These are phyloP conservation scores for Starmerella stigmatis DNA, from an alignment of 805 yeast genomes.

Conservation along the genomic window DNA sequence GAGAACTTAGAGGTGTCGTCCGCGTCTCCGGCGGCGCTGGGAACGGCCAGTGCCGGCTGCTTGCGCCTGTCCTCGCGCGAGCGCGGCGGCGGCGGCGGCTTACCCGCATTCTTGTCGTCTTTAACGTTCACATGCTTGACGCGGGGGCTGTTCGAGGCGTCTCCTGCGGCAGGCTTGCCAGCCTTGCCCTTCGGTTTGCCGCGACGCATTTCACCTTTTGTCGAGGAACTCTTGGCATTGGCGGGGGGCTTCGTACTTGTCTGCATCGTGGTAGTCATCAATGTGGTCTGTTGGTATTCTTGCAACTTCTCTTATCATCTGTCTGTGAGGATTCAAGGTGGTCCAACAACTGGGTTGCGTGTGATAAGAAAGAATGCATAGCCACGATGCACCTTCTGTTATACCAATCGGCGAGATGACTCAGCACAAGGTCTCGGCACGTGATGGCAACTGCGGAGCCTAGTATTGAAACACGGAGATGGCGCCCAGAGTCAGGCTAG, in stretches of 20 bases:
- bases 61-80: not conserved
- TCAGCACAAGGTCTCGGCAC: not conserved
- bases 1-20: conserved; percentile 12
- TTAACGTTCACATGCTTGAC: not conserved
- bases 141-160: not conserved
- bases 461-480: too few species aligned
- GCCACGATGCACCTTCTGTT: not conserved
- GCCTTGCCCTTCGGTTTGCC: not conserved
- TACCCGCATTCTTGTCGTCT: not conserved
- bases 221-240: not conserved
- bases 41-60: not conserved
- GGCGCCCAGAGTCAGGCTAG: too few species aligned
- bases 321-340: not conserved
- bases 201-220: conserved; percentile 1
- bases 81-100: too few species aligned
- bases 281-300: not conserved
- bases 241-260: not conserved
- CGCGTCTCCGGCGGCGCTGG: not conserved
- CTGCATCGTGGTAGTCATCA: conserved; percentile 10
- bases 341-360: too few species aligned
- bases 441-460: conserved; percentile 1
- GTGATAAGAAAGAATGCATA: not conserved
- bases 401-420: not conserved
- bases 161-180: not conserved
- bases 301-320: conserved; percentile 13